Evolutionary conservation across 805 yeast genomes (phyloP).

Genomic region (Scheffersomyces amazonensis): DNA sequence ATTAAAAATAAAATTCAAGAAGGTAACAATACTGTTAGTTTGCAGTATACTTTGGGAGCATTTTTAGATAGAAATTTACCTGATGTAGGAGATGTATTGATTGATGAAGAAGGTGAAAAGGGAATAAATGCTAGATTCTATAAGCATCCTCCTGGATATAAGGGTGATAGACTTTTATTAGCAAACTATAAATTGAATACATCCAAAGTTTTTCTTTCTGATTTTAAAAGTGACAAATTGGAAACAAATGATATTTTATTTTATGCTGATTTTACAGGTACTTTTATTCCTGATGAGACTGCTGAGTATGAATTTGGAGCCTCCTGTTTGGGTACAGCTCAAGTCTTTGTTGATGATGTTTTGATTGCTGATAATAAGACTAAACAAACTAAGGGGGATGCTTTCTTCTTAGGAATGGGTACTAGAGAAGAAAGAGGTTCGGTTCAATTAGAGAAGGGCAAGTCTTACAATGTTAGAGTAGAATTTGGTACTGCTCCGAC

Average conservation of each 20-base stretch:
- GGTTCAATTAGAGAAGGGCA: slow-evolving; percentile 40
- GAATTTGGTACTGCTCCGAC: slow-evolving; percentile 54
- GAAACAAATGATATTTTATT: slow-evolving; percentile 21
- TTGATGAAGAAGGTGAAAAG: slow-evolving; percentile 17
- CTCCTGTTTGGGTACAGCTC: slow-evolving; percentile 53
- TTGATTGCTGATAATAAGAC: slow-evolving; percentile 57
- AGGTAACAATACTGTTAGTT: slow-evolving; percentile 19
- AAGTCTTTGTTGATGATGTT: slow-evolving; percentile 49
- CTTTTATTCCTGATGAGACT: slow-evolving; percentile 44
- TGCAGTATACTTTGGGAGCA: slow-evolving; percentile 30
- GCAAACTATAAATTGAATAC: slow-evolving; percentile 15
- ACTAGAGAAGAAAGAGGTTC: slow-evolving; percentile 47
- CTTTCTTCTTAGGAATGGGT: slow-evolving; percentile 52
- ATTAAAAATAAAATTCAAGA: slow-evolving; percentile 28
- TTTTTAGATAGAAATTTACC: slow-evolving; percentile 28
- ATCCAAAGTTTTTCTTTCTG: slow-evolving; percentile 20
- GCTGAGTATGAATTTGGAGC: slow-evolving; percentile 53
- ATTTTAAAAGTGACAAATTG: slow-evolving; percentile 18
- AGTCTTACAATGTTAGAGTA: slow-evolving; percentile 42
- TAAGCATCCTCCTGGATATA: slow-evolving; percentile 12
- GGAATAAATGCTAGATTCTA: slow-evolving; percentile 19
- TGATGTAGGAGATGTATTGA: slow-evolving; percentile 21
- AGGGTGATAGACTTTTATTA: slow-evolving; percentile 11
- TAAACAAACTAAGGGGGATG: slow-evolving; percentile 45
- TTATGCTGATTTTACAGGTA: slow-evolving; percentile 44